These are phyloP conservation scores for Cordyceps tenuipes DNA, from an alignment of 2,329 filamentous ascomycete species.

Conservation along the genomic window DNA sequence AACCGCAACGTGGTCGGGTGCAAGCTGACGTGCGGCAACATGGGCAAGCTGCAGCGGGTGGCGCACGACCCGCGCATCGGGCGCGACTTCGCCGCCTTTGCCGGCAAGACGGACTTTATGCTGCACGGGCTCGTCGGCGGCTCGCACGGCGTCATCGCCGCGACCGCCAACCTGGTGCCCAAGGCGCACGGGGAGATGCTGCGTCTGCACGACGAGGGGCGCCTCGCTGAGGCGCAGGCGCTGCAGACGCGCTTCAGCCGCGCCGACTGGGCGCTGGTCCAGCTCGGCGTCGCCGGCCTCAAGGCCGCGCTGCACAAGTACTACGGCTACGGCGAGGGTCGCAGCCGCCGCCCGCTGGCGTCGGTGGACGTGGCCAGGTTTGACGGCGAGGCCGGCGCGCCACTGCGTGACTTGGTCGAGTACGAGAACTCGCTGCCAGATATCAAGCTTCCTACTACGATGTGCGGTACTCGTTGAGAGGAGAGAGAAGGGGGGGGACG, in stretches of 20 bases:
- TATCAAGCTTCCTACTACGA: neutral
- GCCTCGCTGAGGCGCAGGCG: constrained; percentile 25
- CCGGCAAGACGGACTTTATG: constrained; percentile 34
- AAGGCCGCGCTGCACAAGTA: constrained; percentile 20
- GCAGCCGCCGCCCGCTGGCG: constrained; percentile 20
- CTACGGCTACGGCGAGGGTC: constrained; percentile 17
- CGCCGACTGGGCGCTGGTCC: constrained; percentile 23
- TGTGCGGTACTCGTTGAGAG: neutral
- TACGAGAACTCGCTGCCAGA: constrained; percentile 17
- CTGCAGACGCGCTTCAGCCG: constrained; percentile 26
- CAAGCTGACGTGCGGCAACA: constrained; percentile 59
- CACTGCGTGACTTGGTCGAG: constrained; percentile 16
- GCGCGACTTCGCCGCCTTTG: constrained; percentile 27
- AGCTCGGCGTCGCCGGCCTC: constrained; percentile 21
- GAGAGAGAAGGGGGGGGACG: no score
- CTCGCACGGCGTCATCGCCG: constrained; percentile 33
- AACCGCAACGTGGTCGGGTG: constrained; percentile 53
- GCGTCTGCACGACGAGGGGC: constrained; percentile 25
- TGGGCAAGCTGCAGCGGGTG: constrained; percentile 48
- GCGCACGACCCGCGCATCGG: constrained; percentile 30
- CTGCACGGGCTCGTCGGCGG: constrained; percentile 30
- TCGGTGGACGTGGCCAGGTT: constrained; percentile 16
- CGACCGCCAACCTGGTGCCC: constrained; percentile 31
- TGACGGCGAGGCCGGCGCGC: constrained; percentile 16
- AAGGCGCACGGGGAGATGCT: constrained; percentile 29